Percentiles rank a stretch among this genome's conserved stretches.
These are phyloP conservation scores for Verticillium dahliae DNA, from an alignment of 2,329 filamentous ascomycete species.

Conservation along the genomic window DNA sequence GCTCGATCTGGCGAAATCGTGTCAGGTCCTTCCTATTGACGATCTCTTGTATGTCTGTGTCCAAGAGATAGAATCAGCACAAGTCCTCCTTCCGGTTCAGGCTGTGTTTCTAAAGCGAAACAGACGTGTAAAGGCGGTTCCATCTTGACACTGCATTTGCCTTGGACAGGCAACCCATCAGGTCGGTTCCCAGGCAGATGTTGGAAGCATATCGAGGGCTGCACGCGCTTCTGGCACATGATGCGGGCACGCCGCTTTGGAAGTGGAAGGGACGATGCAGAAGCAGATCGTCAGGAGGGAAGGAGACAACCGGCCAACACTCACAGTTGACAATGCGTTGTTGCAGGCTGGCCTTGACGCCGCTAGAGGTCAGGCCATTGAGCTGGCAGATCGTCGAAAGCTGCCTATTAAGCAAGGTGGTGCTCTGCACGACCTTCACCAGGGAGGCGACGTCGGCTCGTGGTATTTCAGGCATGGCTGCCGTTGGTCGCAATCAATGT, in stretches of 20 bases:
- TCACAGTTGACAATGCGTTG: constrained; percentile 70
- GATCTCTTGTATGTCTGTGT: constrained; percentile 34
- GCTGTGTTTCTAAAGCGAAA: no score
- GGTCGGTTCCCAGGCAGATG: no score
- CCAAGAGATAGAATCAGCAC: not conserved
- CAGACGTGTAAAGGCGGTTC: no score
- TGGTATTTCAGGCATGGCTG: constrained; percentile 20
- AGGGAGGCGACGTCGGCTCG: constrained; percentile 38
- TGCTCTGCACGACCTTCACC: constrained; percentile 35
- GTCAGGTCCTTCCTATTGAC: constrained; percentile 27
- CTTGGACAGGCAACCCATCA: no score
- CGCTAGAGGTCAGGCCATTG: constrained; percentile 70
- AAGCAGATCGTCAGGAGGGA: constrained; percentile 2
- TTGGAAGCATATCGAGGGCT: no score
- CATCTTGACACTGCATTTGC: no score
- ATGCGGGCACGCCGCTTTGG: no score
- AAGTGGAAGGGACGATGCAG: not conserved
- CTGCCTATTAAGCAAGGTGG: constrained; percentile 49
- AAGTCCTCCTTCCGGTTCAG: not conserved
- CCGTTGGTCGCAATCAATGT: not conserved
- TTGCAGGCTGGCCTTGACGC: constrained; percentile 81
- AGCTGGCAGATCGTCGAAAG: constrained; percentile 70
- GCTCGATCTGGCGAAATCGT: constrained; percentile 35
- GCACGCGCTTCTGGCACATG: no score
- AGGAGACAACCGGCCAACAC: constrained; percentile 27